These are phyloP conservation scores for Dryas alaskensis DNA, from an alignment of 306 rosid species.

Conservation along the genomic window DNA sequence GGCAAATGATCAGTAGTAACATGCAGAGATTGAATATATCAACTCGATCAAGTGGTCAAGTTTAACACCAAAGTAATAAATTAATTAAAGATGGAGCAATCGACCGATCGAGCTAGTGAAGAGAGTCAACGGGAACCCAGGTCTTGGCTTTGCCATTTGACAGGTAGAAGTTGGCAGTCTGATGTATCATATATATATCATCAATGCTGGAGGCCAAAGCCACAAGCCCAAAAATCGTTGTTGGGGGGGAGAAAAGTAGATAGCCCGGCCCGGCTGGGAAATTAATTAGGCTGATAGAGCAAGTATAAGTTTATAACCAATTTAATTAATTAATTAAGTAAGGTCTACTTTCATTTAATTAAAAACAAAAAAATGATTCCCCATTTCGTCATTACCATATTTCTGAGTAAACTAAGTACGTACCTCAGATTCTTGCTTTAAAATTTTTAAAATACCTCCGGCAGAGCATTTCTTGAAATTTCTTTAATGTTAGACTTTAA, in stretches of 20 bases:
- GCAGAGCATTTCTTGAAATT: no score
- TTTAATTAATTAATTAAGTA: no score
- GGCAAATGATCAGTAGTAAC: not conserved
- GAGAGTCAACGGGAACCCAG: constrained; percentile 5
- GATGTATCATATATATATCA: not conserved
- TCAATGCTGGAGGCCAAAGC: not conserved
- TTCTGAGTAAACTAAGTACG: no score
- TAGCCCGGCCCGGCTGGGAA: not conserved
- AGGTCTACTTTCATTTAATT: no score
- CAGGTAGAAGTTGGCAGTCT: constrained; percentile 16
- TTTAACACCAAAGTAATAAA: not conserved
- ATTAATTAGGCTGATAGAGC: no score
- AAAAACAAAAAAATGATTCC: no score
- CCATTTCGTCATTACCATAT: no score
- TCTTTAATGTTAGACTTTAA: no score
- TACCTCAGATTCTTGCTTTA: no score
- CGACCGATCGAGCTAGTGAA: not conserved
- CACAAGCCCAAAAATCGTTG: no score
- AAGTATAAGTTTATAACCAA: no score
- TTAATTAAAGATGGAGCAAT: not conserved
- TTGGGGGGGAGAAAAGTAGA: constrained; percentile 14
- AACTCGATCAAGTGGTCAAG: not conserved
- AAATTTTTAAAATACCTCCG: no score
- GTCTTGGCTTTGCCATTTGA: constrained; percentile 11
- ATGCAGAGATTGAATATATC: not conserved